These are phyloP conservation scores for Dendryphion nanum DNA, from an alignment of 2,329 filamentous ascomycete genomes.

Conservation along the genomic window DNA sequence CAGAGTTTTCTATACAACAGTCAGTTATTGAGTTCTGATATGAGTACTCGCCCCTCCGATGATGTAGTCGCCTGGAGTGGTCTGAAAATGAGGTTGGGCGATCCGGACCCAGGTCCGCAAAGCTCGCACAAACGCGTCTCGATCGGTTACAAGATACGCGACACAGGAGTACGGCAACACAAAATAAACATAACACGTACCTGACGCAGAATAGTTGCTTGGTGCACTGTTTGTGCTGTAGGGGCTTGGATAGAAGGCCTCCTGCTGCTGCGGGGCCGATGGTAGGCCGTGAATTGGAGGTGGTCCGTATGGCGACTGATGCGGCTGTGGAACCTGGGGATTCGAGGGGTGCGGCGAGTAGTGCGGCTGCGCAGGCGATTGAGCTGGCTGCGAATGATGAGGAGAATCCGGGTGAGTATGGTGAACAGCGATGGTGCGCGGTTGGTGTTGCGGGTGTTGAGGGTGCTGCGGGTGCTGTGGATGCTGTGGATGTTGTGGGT, in stretches of 20 bases:
- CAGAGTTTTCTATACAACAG: conserved; percentile 70
- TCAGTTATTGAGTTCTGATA: no score
- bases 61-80: neutral
- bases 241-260: conserved; percentile 72
- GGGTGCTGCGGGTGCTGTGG: conserved; percentile 46
- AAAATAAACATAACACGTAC: conserved; percentile 27
- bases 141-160: neutral
- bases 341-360: conserved; percentile 69
- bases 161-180: no score
- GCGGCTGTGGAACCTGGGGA: conserved; percentile 51
- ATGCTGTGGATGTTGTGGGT: conserved; percentile 51
- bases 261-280: conserved; percentile 64
- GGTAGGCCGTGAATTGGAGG: conserved; percentile 61
- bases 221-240: conserved; percentile 81
- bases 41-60: neutral
- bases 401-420: conserved; percentile 62
- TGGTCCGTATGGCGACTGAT: conserved; percentile 62
- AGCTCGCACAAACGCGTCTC: conserved; percentile 13
- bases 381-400: conserved; percentile 58
- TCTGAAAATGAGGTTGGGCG: conserved; percentile 1
- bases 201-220: conserved; percentile 79
- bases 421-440: conserved; percentile 70
- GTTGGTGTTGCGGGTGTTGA: conserved; percentile 61
- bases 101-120: no score
- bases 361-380: conserved; percentile 55